These are phyloP conservation scores for Pleurozium schreberi DNA, from an alignment of 225 moss, liverwort and hornwort species.

Conservation along the genomic window DNA sequence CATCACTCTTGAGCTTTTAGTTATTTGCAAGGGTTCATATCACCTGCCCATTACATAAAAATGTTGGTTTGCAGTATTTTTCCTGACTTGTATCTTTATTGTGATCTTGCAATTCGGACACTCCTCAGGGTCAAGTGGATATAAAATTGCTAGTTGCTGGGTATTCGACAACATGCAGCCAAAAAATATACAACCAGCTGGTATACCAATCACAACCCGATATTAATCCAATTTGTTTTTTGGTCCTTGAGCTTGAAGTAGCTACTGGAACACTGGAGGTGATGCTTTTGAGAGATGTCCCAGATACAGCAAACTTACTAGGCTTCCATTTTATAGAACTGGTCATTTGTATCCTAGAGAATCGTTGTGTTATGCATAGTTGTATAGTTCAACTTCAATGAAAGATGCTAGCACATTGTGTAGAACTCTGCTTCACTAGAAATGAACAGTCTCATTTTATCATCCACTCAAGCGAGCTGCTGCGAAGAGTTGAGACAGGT, in stretches of 20 bases:
- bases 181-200: conserved; percentile 94
- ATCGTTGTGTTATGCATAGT: not conserved
- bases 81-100: not conserved
- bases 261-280: not conserved
- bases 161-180: conserved; percentile 81
- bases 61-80: not conserved
- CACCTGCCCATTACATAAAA: not conserved
- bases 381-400: not conserved
- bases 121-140: conserved; percentile 57
- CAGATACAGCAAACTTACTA: not conserved
- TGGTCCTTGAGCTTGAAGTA: not conserved
- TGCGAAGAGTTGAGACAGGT: not conserved
- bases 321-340: not conserved
- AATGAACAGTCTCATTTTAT: not conserved
- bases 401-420: not conserved
- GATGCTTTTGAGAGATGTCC: not conserved
- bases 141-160: conserved; percentile 66
- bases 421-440: not conserved
- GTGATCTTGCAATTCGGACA: not conserved
- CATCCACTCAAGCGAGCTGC: not conserved
- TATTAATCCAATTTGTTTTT: not conserved
- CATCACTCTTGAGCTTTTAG: not conserved
- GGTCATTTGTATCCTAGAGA: not conserved
- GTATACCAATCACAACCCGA: conserved; percentile 18
- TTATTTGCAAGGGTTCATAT: not conserved